Base-by-base conservation (phyloP, 1,284 basidiomycete genomes). In the Puccinia sorghi region DNA sequence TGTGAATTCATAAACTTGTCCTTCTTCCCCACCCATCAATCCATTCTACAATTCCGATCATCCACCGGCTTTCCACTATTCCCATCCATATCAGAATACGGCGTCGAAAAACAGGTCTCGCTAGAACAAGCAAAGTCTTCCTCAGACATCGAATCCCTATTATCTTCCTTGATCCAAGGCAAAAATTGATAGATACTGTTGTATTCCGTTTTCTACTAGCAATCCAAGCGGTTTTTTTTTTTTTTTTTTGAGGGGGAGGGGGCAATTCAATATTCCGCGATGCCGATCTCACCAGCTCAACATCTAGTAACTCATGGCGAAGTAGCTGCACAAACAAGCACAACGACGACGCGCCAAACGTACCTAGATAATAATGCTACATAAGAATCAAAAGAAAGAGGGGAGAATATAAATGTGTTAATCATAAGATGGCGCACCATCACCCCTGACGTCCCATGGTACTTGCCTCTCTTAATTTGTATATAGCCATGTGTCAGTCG, bases 51-150 rank as follows among this genome's bases (percentile, higher is more conserved):
- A 61, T 4, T 39, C 27, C 39, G 5, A 13, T 13, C 7, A 5
- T 4, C 17, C 2, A 25, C 5, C 3, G 5, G 56, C 15, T 12
- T 59, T 37, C 5, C n/a, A n/a, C n/a, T 56, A 25, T 56, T 56
- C 56, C 41, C 13, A 27, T 66, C 25, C 48, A 3, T 67, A 27
- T 54, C 32, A 71, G 69, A 71, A 56, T 56, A 71, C 27, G 69
- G 69, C 22, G n/a, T 71, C 6, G 69, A 71, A 71, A 71, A 71
- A 56, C 69, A 71, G 56, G 50, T 71, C 27, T 71, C 69, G 22
- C 48, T 71, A 17, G 69, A 71, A 52, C 43, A 71, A 71, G 69
- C 50, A 27, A 71, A 71, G 48, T 54, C 69, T 8, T 50, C 43
- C 17, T 12, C 43, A 37, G 69, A 71, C 20, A 71, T 71, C n/a